phyloP scores from a whole-genome alignment of 768 basidiomycete genomes.

The Crassisporium funariophilum region DNA sequence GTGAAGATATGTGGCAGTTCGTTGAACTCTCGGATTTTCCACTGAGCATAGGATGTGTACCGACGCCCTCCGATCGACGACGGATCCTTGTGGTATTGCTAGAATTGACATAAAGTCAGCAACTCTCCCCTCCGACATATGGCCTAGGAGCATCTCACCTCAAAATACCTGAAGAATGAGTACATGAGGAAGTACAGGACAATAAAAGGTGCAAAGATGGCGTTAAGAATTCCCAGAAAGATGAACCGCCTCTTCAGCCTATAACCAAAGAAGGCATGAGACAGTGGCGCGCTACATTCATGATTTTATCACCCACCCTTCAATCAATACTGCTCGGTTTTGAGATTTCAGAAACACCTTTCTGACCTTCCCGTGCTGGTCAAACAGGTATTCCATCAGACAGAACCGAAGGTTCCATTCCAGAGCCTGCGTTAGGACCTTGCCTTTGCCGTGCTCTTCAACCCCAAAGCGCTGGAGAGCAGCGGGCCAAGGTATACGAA shows the following conservation, averaged over 20 bases:
- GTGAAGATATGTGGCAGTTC: constrained; percentile 93
- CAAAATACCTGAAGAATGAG: constrained; percentile 99
- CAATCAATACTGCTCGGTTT: constrained; percentile 74
- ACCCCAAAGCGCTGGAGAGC: constrained; percentile 52
- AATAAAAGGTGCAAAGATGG: constrained; percentile 95
- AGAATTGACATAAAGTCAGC: constrained; percentile 3
- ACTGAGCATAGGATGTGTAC: constrained; percentile 93
- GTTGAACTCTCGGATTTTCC: constrained; percentile 99
- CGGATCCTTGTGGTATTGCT: constrained; percentile 99
- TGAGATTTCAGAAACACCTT: constrained; percentile 89
- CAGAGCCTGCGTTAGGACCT: constrained; percentile 82
- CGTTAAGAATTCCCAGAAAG: constrained; percentile 97
- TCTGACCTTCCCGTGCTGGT: constrained; percentile 84
- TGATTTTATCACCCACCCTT: constrained; percentile 58
- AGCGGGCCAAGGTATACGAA: constrained; percentile 77
- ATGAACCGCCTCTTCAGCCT: constrained; percentile 87
- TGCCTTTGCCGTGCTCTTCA: constrained; percentile 66
- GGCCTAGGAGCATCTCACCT: constrained; percentile 85
- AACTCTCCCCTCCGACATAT: neutral
- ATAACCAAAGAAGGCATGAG: constrained; percentile 7
- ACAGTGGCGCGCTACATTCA: neutral
- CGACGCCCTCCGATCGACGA: constrained; percentile 90
- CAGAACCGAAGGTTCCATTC: constrained; percentile 99
- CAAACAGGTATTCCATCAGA: constrained; percentile 93
- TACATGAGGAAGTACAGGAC: constrained; percentile 96